Evolutionary conservation across 805 yeast species (phyloP).

Genomic region (Zygosaccharomyces kombuchaensis): DNA sequence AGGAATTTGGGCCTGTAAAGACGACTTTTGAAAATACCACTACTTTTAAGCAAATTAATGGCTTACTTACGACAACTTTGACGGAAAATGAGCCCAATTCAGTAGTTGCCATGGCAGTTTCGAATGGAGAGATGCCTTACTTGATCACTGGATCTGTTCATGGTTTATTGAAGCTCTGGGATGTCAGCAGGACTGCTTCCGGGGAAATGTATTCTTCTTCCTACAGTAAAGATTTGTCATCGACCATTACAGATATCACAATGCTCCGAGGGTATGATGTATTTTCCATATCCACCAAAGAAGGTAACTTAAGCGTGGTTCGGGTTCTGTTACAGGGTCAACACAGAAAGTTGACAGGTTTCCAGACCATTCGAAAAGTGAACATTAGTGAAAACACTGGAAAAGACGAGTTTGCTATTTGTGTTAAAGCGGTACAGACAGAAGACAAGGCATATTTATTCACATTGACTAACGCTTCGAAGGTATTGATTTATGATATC

Average conservation of each 20-base stretch:
- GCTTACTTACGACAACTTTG: conserved; percentile 57
- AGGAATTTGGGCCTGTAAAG: conserved; percentile 55
- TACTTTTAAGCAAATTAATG: conserved; percentile 32
- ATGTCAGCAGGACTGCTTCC: conserved; percentile 55
- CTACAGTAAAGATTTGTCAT: conserved; percentile 44
- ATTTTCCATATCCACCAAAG: conserved; percentile 48
- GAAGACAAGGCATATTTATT: conserved; percentile 43
- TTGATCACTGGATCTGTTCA: conserved; percentile 75
- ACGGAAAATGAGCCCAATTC: conserved; percentile 53
- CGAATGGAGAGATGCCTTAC: conserved; percentile 54
- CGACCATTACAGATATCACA: conserved; percentile 45
- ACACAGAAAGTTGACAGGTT: conserved; percentile 10
- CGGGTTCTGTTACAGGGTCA: conserved; percentile 35
- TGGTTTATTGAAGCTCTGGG: conserved; percentile 79
- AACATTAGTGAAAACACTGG: conserved; percentile 14
- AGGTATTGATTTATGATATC: conserved; percentile 53
- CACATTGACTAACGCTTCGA: conserved; percentile 49
- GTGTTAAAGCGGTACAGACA: conserved; percentile 40
- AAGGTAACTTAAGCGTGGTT: conserved; percentile 35
- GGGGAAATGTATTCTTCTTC: conserved; percentile 52
- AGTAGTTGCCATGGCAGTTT: conserved; percentile 53
- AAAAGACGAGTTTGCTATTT: conserved; percentile 42
- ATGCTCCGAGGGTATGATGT: conserved; percentile 54
- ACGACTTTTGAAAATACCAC: conserved; percentile 8
- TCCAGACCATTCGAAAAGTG: conserved; percentile 25